Evolutionary conservation across 1,284 basidiomycete species (phyloP), one percentile per base, ranked within the genome.

Genomic region (Microbotryum saponariae): DNA sequence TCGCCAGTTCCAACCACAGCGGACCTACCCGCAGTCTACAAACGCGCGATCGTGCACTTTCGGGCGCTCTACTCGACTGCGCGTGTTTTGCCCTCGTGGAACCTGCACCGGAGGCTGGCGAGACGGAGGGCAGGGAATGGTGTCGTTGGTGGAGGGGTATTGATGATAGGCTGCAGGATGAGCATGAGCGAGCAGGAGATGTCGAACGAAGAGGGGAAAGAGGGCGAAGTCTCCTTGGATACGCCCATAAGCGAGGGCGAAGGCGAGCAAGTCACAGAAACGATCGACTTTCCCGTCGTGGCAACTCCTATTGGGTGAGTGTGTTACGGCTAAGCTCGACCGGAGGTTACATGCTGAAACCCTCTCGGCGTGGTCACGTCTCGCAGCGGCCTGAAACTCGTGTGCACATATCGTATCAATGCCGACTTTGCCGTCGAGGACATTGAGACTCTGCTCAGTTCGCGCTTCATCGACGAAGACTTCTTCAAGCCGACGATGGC

Each of bases 21-120:
- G 7, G 74, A 75, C 27, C 67, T 76, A 27, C 70, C 74, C 10
- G 67, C 70, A 20, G 66, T 75, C 52, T 77, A 77, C 70, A 75
- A 76, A 45, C 71, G 69, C 21, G 73, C 74, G 47, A 73, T 75
- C 53, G 59, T 72, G 10, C 72, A 75, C 45, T 76, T 77, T 54
- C 65, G 74, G 4, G 58, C 72, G 0, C 67, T 76, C 0, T 75
- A 69, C 64, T 67, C 71, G 5, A 64, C 75, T 50, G 56, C 70
- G 4, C 65, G 69, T 27, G 53, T 64, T 0, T 58, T 76, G 16
- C 75, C 75, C 0, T 59, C 72, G 0, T 71, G 69, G 44, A 59
- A 63, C 3, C 65, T 76, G 6, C 63, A 66, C 14, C 55, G 71
- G 20, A 64, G 62, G 21, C 53, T 74, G 12, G 60, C 60, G 31